A percentile compares a stretch with the other conserved stretches of the same genome.
phyloP scores from a whole-genome alignment of 495 filamentous ascomycete genomes.

The Antarctomyces pellizariae region DNA sequence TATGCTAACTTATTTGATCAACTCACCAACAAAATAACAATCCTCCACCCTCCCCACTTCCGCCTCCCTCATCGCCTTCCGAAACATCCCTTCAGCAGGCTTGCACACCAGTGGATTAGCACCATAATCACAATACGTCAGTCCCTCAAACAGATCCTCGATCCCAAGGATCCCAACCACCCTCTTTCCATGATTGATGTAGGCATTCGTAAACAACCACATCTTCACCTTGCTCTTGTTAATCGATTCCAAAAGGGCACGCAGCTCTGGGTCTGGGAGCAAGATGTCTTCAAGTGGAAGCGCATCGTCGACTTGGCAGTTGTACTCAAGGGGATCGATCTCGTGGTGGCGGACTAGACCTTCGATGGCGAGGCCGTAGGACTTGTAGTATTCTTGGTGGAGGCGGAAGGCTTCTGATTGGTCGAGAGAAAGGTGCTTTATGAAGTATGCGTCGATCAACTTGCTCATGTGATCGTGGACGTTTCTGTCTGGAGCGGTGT shows the following conservation, averaged over 20 bases:
- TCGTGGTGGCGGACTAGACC: conserved; percentile 84
- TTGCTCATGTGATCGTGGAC: conserved; percentile 54
- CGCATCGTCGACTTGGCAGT: conserved; percentile 82
- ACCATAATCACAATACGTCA: conserved; percentile 81
- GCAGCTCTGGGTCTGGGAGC: conserved; percentile 47
- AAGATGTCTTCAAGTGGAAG: conserved; percentile 71
- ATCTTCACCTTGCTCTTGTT: conserved; percentile 57
- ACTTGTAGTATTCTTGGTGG: conserved; percentile 77
- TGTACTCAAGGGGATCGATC: conserved; percentile 90
- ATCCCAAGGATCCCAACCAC: conserved; percentile 63
- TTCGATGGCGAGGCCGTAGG: conserved; percentile 92
- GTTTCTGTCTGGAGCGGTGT: conserved; percentile 25
- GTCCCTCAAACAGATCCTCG: conserved; percentile 75
- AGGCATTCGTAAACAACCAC: conserved; percentile 95
- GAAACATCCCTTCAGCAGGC: conserved; percentile 61
- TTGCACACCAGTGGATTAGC: conserved; percentile 53
- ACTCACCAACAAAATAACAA: conserved; percentile 73
- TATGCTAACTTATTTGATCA: conserved; percentile 6
- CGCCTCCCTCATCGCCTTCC: conserved; percentile 50
- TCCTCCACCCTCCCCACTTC: conserved; percentile 29
- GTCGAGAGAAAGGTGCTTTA: conserved; percentile 47
- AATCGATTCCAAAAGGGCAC: conserved; percentile 53
- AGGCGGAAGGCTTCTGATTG: conserved; percentile 54
- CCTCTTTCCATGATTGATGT: conserved; percentile 62
- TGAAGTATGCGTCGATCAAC: conserved; percentile 64